These are phyloP conservation scores for Excoecaria cochinchinensis DNA, from an alignment of 345 rosid species.

Conservation along the genomic window DNA sequence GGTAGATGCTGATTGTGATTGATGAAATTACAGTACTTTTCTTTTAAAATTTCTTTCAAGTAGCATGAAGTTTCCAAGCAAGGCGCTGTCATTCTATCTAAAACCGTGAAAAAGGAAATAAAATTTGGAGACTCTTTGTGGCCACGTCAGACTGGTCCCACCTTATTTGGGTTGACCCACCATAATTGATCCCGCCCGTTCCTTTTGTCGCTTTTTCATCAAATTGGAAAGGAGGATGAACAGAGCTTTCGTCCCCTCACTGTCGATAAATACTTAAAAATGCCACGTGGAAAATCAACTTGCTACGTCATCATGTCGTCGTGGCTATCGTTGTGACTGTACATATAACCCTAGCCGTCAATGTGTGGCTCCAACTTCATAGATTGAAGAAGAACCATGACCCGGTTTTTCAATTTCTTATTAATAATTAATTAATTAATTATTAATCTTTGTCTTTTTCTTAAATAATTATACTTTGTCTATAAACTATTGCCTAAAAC, in stretches of 20 bases:
- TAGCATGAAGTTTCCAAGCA: not conserved
- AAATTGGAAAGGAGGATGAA: not conserved
- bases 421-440: not conserved
- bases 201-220: conserved; percentile 22
- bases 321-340: conserved; percentile 26
- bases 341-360: conserved; percentile 46
- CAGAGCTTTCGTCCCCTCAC: conserved; percentile 16
- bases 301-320: conserved; percentile 20
- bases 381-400: not conserved
- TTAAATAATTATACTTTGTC: no score
- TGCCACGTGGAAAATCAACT: conserved; percentile 28
- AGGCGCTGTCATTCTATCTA: not conserved
- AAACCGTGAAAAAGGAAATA: not conserved
- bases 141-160: conserved; percentile 58
- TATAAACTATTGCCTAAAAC: no score
- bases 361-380: not conserved
- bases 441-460: not conserved
- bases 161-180: conserved; percentile 45
- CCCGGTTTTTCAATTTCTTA: not conserved
- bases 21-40: not conserved
- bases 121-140: conserved; percentile 19
- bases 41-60: not conserved
- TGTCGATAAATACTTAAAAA: conserved; percentile 15
- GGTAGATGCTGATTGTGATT: not conserved
- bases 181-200: conserved; percentile 23